Evolutionary conservation across 371 early-diverging fungal genomes (phyloP), one percentile per base, ranked within the genome.

Genomic region (Nosema muscidifuracis): DNA sequence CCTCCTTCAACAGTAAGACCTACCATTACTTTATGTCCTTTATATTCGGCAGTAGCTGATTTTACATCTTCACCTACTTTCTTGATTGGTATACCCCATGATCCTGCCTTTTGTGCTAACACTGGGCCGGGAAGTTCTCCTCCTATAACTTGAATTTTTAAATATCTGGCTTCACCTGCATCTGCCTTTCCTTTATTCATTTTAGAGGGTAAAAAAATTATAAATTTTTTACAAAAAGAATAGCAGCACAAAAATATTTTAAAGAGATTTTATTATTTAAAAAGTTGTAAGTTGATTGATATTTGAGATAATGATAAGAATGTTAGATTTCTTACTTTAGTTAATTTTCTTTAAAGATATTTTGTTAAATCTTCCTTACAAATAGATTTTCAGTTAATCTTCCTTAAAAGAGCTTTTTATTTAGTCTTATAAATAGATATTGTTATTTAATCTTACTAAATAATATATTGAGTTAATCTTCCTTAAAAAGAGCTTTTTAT

Each of bases 41-140:
- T 94, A 90, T 90, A 98, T 81, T 92, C 95, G 84, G 89, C 87
- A 80, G 97, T 97, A 80, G 92, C 93, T 90, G 96, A 95, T 87
- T 93, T 94, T 76, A 98, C 94, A 85, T 97, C 97, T 87, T 97
- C 99, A 86, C 96, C 97, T 77, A 96, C 92, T 88, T 94, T 94
- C 89, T 98, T 98, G 86, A 97, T 95, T 64, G 93, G 89, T 69
- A 98, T 87, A 91, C 97, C 97, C 80, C 95, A 89, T 79, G 96
- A 96, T 89, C 97, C 99, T 80, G 95, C 91, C 89, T 93, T 95
- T 85, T 95, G 97, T 66, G 96, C 96, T 68, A 98, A 90, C 76
- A 92, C 90, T 80, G 94, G 91, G 85, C 95, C 93, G 85, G 94
- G 92, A 81, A 93, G 91, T 87, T 97, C 96, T 87, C 95, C 97